These are phyloP conservation scores for Echeveria elegans DNA, from an alignment of 164 flowering plant genomes.

Conservation along the genomic window DNA sequence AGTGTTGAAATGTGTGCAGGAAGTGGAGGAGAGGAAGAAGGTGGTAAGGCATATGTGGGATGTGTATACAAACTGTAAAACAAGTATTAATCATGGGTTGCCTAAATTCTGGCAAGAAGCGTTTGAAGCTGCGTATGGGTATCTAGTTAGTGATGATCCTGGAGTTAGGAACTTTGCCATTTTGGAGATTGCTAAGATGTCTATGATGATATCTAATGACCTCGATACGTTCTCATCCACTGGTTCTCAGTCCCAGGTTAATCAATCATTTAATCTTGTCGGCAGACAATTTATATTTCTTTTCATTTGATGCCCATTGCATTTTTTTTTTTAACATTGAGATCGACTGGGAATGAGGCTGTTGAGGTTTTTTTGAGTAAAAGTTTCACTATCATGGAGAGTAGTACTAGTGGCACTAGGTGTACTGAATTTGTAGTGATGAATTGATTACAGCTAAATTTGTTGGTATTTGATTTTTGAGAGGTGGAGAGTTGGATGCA, in stretches of 20 bases:
- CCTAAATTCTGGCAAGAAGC: conserved; percentile 51
- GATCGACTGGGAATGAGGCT: no score
- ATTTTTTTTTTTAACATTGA: no score
- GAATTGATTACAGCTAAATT: conserved; percentile 5
- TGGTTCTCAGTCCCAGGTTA: conserved; percentile 13
- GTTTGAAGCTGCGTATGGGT: conserved; percentile 50
- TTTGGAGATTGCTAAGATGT: conserved; percentile 49
- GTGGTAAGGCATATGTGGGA: conserved; percentile 4
- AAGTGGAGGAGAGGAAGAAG: conserved; percentile 7
- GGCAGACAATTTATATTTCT: not conserved
- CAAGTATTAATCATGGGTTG: conserved; percentile 14
- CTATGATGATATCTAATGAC: conserved; percentile 16
- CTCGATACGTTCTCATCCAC: conserved; percentile 14
- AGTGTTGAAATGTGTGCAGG: not conserved
- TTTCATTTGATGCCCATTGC: no score
- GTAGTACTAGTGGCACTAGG: not conserved
- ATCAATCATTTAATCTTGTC: conserved; percentile 1
- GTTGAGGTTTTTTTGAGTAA: not conserved
- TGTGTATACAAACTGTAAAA: not conserved
- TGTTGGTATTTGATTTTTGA: not conserved
- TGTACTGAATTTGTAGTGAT: not conserved
- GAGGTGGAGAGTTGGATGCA: conserved; percentile 6
- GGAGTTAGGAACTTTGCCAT: conserved; percentile 31
- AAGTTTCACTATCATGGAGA: not conserved
- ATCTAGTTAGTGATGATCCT: conserved; percentile 34